A percentile compares a stretch with the other conserved stretches of the same genome.
Evolutionary conservation across 2,329 filamentous ascomycete genomes (phyloP).

Genomic region (Aspergillus candidus): DNA sequence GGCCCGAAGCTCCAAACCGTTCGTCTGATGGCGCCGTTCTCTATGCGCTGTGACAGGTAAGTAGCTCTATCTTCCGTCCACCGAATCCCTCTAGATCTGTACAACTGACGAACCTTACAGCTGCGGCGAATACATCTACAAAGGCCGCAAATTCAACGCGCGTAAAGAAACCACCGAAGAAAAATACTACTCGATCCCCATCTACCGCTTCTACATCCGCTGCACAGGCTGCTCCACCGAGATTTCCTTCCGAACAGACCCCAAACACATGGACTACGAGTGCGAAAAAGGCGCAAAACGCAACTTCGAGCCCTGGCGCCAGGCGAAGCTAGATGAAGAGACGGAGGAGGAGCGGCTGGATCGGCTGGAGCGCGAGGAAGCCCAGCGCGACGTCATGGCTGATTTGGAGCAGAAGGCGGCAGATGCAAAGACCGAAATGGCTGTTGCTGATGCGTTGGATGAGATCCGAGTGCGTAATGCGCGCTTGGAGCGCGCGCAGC

Average conservation of each 20-base stretch:
- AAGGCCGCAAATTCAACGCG: constrained; percentile 91
- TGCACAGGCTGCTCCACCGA: constrained; percentile 81
- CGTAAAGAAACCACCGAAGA: constrained; percentile 89
- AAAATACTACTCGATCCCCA: constrained; percentile 80
- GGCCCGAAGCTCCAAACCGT: constrained; percentile 81
- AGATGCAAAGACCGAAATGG: constrained; percentile 93
- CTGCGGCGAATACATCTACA: constrained; percentile 75
- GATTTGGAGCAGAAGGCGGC: constrained; percentile 89
- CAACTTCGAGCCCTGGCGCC: constrained; percentile 88
- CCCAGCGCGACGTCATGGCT: constrained; percentile 86
- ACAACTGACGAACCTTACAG: not conserved
- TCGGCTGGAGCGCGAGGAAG: constrained; percentile 70
- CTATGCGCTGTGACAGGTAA: constrained; percentile 47
- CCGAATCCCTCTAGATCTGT: not conserved
- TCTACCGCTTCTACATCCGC: constrained; percentile 84
- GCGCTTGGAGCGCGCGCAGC: constrained; percentile 65
- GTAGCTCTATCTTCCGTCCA: not conserved
- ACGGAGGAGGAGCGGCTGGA: constrained; percentile 84
- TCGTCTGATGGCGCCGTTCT: constrained; percentile 83
- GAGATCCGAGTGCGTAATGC: constrained; percentile 92
- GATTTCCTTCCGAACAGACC: constrained; percentile 91
- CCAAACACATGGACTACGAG: constrained; percentile 87
- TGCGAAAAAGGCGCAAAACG: constrained; percentile 77
- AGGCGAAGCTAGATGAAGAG: constrained; percentile 61
- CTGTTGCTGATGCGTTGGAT: constrained; percentile 88